These are phyloP conservation scores for Trametes maxima DNA, from an alignment of 768 basidiomycete species.

Conservation along the genomic window DNA sequence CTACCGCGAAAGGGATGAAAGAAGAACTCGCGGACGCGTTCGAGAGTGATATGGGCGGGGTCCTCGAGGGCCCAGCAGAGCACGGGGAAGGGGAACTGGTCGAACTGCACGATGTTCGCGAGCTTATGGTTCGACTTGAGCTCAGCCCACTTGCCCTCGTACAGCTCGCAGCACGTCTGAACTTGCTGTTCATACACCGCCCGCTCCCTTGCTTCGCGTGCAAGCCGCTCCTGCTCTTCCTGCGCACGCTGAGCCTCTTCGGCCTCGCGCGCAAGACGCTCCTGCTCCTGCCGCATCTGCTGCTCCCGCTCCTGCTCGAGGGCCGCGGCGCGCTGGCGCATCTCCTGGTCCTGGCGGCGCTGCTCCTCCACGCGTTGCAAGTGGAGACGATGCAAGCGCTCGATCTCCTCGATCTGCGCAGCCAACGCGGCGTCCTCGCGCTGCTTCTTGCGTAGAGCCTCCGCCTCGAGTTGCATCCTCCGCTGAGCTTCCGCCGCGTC, in stretches of 20 bases:
- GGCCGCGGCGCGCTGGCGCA: not conserved
- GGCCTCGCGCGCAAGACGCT: not conserved
- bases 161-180: slow-evolving; percentile 6
- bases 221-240: slow-evolving; percentile 7
- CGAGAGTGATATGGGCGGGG: slow-evolving; percentile 39
- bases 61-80: slow-evolving; percentile 25
- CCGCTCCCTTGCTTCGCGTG: not conserved
- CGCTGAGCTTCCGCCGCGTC: not conserved
- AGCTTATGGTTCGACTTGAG: slow-evolving; percentile 17
- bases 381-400: not conserved
- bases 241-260: not conserved
- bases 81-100: slow-evolving; percentile 47
- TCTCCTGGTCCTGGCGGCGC: slow-evolving; percentile 5
- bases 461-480: not conserved
- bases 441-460: not conserved
- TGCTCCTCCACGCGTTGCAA: not conserved
- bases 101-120: slow-evolving; percentile 22
- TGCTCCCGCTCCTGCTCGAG: slow-evolving; percentile 9
- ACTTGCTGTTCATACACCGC: not conserved
- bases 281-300: slow-evolving; percentile 8
- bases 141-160: slow-evolving; percentile 20
- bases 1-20: slow-evolving; percentile 38
- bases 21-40: slow-evolving; percentile 43
- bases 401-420: not conserved
- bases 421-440: slow-evolving; percentile 2